These are phyloP conservation scores for Ceratobasidium sp. DNA, from an alignment of 1,284 basidiomycete species.

Conservation along the genomic window DNA sequence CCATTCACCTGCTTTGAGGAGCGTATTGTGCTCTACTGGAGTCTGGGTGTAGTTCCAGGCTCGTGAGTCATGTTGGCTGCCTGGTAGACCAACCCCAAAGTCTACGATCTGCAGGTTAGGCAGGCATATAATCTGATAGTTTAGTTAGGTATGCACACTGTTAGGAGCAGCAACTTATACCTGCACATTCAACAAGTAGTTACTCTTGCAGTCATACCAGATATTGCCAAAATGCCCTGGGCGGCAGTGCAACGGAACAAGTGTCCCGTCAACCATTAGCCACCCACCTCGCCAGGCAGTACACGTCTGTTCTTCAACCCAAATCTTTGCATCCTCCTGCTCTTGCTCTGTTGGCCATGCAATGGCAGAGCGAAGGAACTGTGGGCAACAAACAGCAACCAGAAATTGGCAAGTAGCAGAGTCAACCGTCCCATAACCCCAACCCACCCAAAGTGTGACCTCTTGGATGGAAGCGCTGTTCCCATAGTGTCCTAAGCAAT, in stretches of 20 bases:
- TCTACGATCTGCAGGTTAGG: slow-evolving; percentile 58
- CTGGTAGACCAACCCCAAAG: slow-evolving; percentile 55
- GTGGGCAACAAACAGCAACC: slow-evolving; percentile 51
- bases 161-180: no score
- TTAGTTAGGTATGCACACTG: no score
- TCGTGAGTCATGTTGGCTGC: slow-evolving; percentile 57
- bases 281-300: slow-evolving; percentile 58
- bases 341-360: slow-evolving; percentile 44
- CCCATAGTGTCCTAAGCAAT: slow-evolving; percentile 38
- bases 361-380: slow-evolving; percentile 18
- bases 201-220: slow-evolving; percentile 60
- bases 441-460: slow-evolving; percentile 37
- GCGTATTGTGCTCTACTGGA: slow-evolving; percentile 50
- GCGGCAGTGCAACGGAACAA: slow-evolving; percentile 56
- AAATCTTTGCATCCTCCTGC: slow-evolving; percentile 48
- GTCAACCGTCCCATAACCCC: slow-evolving; percentile 26
- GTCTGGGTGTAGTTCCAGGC: slow-evolving; percentile 56
- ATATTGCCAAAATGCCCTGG: slow-evolving; percentile 57
- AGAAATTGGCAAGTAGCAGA: slow-evolving; percentile 49
- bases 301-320: slow-evolving; percentile 57
- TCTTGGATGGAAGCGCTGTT: slow-evolving; percentile 18
- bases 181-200: slow-evolving; percentile 57
- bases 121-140: slow-evolving; percentile 55
- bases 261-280: slow-evolving; percentile 60
- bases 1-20: slow-evolving; percentile 55